These are phyloP conservation scores for Xerocomus minutiporus DNA, from an alignment of 1,284 basidiomycete species.

Conservation along the genomic window DNA sequence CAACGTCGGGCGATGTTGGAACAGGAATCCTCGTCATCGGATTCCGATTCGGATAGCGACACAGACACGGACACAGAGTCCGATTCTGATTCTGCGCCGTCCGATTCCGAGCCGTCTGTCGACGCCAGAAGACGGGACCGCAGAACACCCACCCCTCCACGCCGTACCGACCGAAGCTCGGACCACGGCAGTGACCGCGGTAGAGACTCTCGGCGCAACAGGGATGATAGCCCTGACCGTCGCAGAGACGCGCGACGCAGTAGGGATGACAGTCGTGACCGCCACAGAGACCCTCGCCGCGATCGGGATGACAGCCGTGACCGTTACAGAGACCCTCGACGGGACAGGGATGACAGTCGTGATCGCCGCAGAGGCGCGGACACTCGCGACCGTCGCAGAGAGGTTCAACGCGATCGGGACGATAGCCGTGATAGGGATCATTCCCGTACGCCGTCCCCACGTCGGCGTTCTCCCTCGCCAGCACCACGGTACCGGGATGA, in stretches of 20 bases:
- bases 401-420: constrained; percentile 11
- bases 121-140: constrained; percentile 34
- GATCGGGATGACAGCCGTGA: constrained; percentile 12
- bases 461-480: constrained; percentile 34
- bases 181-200: constrained; percentile 17
- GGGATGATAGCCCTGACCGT: constrained; percentile 16
- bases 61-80: constrained; percentile 41
- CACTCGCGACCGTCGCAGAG: constrained; percentile 14
- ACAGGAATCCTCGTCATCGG: constrained; percentile 64
- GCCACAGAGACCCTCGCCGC: not conserved
- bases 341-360: not conserved
- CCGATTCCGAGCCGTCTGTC: constrained; percentile 35
- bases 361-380: constrained; percentile 14
- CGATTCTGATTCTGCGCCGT: constrained; percentile 39
- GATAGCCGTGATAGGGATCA: constrained; percentile 20
- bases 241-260: constrained; percentile 11
- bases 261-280: constrained; percentile 17
- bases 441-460: constrained; percentile 28
- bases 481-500: constrained; percentile 33
- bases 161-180: constrained; percentile 18
- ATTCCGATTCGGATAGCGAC: constrained; percentile 39
- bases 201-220: constrained; percentile 8
- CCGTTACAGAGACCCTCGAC: too few species aligned
- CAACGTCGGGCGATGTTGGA: constrained; percentile 84
- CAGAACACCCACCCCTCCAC: constrained; percentile 37